These are phyloP conservation scores for Hypoxylon sp. DNA, from an alignment of 2,329 filamentous ascomycete species.

Conservation along the genomic window DNA sequence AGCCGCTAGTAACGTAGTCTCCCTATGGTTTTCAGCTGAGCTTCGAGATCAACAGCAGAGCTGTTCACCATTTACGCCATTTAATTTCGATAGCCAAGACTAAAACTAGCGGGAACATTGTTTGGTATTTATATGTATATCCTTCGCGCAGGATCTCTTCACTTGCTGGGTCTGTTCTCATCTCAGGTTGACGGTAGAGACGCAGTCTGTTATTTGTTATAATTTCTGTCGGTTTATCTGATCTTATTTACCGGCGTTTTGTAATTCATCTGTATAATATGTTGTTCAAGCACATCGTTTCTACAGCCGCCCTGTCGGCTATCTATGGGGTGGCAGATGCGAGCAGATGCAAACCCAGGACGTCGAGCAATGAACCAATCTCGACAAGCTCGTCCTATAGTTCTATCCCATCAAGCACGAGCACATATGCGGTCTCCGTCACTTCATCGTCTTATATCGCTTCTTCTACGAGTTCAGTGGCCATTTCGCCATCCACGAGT, in stretches of 20 bases:
- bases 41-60: not conserved
- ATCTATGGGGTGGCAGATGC: constrained; percentile 15
- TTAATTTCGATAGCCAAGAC: constrained; percentile 9
- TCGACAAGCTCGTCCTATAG: constrained; percentile 7
- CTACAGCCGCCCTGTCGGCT: constrained; percentile 13
- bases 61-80: constrained; percentile 3
- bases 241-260: not conserved
- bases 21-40: constrained; percentile 18
- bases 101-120: not conserved
- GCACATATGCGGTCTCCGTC: constrained; percentile 4
- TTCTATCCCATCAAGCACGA: not conserved
- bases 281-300: constrained; percentile 17
- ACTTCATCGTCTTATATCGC: constrained; percentile 3
- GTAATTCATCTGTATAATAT: constrained; percentile 12
- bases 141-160: not conserved
- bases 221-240: not conserved
- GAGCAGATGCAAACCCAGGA: constrained; percentile 18
- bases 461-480: not conserved
- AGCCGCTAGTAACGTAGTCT: constrained; percentile 19
- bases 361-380: constrained; percentile 5
- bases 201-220: not conserved
- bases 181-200: not conserved
- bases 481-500: too few species aligned
- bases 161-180: not conserved
- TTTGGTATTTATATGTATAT: constrained; percentile 13